Evolutionary conservation across 2,329 filamentous ascomycete species (phyloP).

Genomic region (Mycogone perniciosa): DNA sequence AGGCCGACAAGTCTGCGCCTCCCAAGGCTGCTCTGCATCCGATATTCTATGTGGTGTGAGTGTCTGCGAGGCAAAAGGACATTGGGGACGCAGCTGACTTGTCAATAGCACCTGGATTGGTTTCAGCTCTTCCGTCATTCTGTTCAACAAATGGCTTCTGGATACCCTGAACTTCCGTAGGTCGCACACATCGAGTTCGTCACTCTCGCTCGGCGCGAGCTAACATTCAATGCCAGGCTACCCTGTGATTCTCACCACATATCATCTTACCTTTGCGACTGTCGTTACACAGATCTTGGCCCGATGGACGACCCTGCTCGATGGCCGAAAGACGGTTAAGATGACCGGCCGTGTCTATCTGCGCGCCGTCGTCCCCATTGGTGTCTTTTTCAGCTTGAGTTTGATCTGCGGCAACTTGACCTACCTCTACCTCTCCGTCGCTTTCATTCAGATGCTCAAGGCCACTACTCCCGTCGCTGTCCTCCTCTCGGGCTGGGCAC

Average conservation of each 20-base stretch:
- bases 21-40: constrained; percentile 65
- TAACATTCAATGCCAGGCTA: constrained; percentile 42
- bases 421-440: constrained; percentile 90
- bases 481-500: constrained; percentile 78
- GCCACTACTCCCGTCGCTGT: constrained; percentile 94
- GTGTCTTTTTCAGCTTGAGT: constrained; percentile 90
- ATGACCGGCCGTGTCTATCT: constrained; percentile 95
- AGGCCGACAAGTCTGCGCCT: constrained; percentile 62
- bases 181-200: constrained; percentile 14
- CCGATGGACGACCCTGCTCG: constrained; percentile 80
- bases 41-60: constrained; percentile 74
- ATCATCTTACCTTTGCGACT: constrained; percentile 89
- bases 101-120: constrained; percentile 74
- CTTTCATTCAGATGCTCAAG: constrained; percentile 99
- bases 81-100: constrained; percentile 1
- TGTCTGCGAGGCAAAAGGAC: constrained; percentile 14
- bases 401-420: constrained; percentile 95
- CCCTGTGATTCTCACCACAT: constrained; percentile 84
- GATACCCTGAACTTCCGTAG: constrained; percentile 71
- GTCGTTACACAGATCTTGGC: constrained; percentile 91
- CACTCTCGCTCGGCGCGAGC: constrained; percentile 6
- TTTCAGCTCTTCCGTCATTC: constrained; percentile 86
- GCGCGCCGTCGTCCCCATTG: constrained; percentile 88
- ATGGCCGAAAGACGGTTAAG: constrained; percentile 91
- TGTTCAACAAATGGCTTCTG: constrained; percentile 99